Percentiles rank a stretch among this genome's conserved stretches.
Evolutionary conservation across 73 alveolate genomes (phyloP).

Genomic region (Uronychia binucleata): DNA sequence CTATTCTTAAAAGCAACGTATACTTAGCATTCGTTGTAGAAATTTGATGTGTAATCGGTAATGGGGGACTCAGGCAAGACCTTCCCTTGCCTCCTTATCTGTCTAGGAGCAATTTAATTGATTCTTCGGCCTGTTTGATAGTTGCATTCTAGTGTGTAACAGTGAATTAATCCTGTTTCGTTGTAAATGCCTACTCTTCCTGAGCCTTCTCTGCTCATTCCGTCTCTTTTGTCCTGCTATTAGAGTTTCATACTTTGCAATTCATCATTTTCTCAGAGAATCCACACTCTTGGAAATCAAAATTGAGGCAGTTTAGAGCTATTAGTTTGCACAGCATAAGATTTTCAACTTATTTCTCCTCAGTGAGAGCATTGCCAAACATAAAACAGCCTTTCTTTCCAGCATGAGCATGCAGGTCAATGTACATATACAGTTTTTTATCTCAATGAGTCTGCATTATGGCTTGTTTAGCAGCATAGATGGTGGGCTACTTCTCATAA

Average conservation of each 20-base stretch:
- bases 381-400: constrained; percentile 93
- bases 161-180: constrained; percentile 83
- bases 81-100: not conserved
- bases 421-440: constrained; percentile 81
- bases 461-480: constrained; percentile 87
- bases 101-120: not conserved
- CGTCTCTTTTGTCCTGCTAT: constrained; percentile 90
- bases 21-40: constrained; percentile 12
- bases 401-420: constrained; percentile 99
- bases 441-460: constrained; percentile 66
- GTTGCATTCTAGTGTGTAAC: constrained; percentile 98
- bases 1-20: constrained; percentile 50
- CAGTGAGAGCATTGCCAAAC: constrained; percentile 90
- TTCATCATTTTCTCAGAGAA: constrained; percentile 89
- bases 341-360: constrained; percentile 78
- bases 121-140: constrained; percentile 47
- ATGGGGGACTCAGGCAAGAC: not conserved
- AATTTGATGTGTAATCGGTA: not conserved
- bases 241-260: no score
- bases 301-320: constrained; percentile 87
- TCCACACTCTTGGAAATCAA: constrained; percentile 89
- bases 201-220: constrained; percentile 94
- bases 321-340: constrained; percentile 86
- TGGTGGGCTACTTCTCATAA: constrained; percentile 83
- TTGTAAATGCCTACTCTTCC: constrained; percentile 97